A percentile compares a stretch with the other conserved stretches of the same genome.
phyloP scores from a whole-genome alignment of 2,329 filamentous ascomycete species.

The Lojkania enalia region DNA sequence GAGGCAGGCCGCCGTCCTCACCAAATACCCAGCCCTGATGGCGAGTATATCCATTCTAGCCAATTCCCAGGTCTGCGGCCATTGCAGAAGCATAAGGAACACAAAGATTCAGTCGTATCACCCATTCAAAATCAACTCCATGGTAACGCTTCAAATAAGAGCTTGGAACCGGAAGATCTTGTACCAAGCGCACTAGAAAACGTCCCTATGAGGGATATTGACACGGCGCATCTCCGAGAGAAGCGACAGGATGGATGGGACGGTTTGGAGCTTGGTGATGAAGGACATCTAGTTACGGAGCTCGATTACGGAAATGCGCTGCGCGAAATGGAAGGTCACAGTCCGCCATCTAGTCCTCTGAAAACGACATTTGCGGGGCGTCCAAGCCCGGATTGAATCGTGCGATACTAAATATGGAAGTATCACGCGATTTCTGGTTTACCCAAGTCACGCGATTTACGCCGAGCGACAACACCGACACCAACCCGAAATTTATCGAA shows the following conservation, averaged over 20 bases:
- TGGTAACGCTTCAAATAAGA: slow-evolving; percentile 15
- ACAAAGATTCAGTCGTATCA: slow-evolving; percentile 31
- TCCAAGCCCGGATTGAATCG: background rate
- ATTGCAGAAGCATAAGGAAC: slow-evolving; percentile 20
- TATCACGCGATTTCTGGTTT: too few relatives aligned
- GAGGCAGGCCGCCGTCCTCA: slow-evolving; percentile 20
- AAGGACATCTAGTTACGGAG: slow-evolving; percentile 25
- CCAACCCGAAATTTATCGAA: too few relatives aligned
- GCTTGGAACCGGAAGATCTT: slow-evolving; percentile 33
- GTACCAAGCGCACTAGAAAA: slow-evolving; percentile 33
- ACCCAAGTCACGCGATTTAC: too few relatives aligned
- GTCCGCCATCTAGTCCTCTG: slow-evolving; percentile 1
- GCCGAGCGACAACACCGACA: too few relatives aligned
- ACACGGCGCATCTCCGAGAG: slow-evolving; percentile 17
- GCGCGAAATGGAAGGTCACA: slow-evolving; percentile 26
- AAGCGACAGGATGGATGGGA: slow-evolving; percentile 27
- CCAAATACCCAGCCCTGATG: slow-evolving; percentile 30
- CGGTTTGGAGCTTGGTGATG: slow-evolving; percentile 18
- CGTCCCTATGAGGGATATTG: slow-evolving; percentile 17
- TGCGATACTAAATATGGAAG: too few relatives aligned
- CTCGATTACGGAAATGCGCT: slow-evolving; percentile 35
- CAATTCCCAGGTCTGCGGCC: slow-evolving; percentile 32
- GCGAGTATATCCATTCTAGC: slow-evolving; percentile 34
- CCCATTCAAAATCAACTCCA: slow-evolving; percentile 18
- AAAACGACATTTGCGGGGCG: slow-evolving; percentile 6